Evolutionary conservation across 306 rosid species (phyloP), one percentile per base, ranked within the genome.

Genomic region (Oxytropis ochrocephala): DNA sequence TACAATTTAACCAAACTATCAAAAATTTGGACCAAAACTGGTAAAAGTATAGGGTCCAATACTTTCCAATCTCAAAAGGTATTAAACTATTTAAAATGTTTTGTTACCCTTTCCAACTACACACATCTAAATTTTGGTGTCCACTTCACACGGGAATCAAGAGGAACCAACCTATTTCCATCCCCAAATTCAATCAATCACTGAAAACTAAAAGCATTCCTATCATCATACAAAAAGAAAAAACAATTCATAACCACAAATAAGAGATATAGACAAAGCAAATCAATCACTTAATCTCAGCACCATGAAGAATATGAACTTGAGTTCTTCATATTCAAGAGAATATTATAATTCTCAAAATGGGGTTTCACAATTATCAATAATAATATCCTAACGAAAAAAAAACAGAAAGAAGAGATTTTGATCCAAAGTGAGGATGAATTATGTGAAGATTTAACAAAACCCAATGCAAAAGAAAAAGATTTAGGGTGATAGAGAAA

Each of bases 401-500:
- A 60, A 75, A 46, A 21, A 11, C 7, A 50, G 29, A 27, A 43
- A 29, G 63, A 73, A 66, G 0, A 9, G 54, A 77, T 53, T 73
- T 76, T 33, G 47, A 64, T 30, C 6, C 11, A 29, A 51, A 67
- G 24, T 49, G 33, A 64, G 5, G 10, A 33, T 39, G 6, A 71
- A 75, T 14, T 27, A 17, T 33, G 27, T 32, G 17, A 29, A 67
- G 66, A 65, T 61, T 79, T 44, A 78, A 7, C n/a, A 42, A 75
- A 64, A 39, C 3, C 58, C 75, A 73, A 75, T 63, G 85, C 13
- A 67, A 83, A 58, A 44, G 14, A 71, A 0, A 0, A 70, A 49
- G 74, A 44, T 18, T 9, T 29, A 17, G 32, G 43, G 38, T 73
- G 49, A 38, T 9, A 62, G 29, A 66, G 12, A 72, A 35, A 43